phyloP scores from a whole-genome alignment of 257 asterid species.

The Rehmannia glutinosa region DNA sequence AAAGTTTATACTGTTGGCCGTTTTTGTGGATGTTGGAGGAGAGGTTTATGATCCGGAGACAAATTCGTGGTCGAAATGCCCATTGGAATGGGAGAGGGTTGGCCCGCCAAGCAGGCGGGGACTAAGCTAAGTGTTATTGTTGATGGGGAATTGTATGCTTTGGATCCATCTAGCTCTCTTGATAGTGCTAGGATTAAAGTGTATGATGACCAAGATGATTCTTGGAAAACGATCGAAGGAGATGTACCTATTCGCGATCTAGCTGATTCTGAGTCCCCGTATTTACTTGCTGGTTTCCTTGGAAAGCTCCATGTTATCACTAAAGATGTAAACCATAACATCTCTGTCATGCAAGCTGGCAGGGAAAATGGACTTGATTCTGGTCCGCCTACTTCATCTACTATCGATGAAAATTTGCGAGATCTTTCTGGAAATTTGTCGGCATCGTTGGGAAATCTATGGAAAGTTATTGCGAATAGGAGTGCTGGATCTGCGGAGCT shows the following conservation, averaged over 20 bases:
- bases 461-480: conserved; percentile 55
- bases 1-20: conserved; percentile 88
- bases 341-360: conserved; percentile 66
- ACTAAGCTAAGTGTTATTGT: conserved; percentile 74
- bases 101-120: conserved; percentile 98
- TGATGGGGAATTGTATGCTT: conserved; percentile 69
- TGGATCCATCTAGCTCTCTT: conserved; percentile 65
- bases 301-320: conserved; percentile 77
- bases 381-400: conserved; percentile 37
- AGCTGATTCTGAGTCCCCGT: conserved; percentile 69
- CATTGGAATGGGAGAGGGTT: conserved; percentile 89
- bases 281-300: conserved; percentile 67
- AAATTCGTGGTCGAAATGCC: conserved; percentile 82
- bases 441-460: conserved; percentile 40
- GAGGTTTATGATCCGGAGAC: conserved; percentile 85
- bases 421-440: conserved; percentile 33
- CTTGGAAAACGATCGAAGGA: conserved; percentile 78
- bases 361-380: conserved; percentile 32
- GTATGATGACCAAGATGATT: conserved; percentile 67
- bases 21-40: conserved; percentile 90
- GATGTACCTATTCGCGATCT: conserved; percentile 65
- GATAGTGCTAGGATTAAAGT: conserved; percentile 72
- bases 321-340: conserved; percentile 53
- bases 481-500: conserved; percentile 70
- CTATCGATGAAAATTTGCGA: conserved; percentile 22